These are phyloP conservation scores for Eucalyptus lansdowneana DNA, from an alignment of 345 rosid genomes.

Conservation along the genomic window DNA sequence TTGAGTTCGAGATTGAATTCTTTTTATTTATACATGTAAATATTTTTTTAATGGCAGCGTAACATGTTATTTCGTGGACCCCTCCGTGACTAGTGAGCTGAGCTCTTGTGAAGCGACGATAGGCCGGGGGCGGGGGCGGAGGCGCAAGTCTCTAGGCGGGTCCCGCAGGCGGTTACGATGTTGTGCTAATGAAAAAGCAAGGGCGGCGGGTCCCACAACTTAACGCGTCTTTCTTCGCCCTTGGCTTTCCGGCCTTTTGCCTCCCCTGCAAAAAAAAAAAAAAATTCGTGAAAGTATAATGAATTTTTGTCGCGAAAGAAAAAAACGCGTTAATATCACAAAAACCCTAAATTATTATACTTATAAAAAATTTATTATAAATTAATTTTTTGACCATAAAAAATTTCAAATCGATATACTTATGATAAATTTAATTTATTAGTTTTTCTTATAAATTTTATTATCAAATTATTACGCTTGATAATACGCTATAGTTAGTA, in stretches of 20 bases:
- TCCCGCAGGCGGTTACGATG: neutral
- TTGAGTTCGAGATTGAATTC: neutral
- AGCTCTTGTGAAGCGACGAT: neutral
- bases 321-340: neutral
- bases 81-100: neutral
- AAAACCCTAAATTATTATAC: neutral
- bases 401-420: neutral
- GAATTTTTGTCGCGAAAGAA: neutral
- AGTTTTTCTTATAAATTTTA: no score
- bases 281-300: neutral
- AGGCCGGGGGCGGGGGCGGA: neutral
- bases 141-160: neutral
- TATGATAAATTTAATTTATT: no score
- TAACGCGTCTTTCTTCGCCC: neutral
- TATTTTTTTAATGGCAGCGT: neutral
- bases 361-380: no score
- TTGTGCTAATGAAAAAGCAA: neutral
- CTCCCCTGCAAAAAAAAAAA: neutral
- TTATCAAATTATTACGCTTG: no score
- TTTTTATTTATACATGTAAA: no score
- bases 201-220: neutral
- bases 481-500: no score
- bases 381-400: no score
- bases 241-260: neutral
- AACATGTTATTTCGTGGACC: neutral